These are phyloP conservation scores for Harrya chromipes DNA, from an alignment of 768 basidiomycete genomes.

Conservation along the genomic window DNA sequence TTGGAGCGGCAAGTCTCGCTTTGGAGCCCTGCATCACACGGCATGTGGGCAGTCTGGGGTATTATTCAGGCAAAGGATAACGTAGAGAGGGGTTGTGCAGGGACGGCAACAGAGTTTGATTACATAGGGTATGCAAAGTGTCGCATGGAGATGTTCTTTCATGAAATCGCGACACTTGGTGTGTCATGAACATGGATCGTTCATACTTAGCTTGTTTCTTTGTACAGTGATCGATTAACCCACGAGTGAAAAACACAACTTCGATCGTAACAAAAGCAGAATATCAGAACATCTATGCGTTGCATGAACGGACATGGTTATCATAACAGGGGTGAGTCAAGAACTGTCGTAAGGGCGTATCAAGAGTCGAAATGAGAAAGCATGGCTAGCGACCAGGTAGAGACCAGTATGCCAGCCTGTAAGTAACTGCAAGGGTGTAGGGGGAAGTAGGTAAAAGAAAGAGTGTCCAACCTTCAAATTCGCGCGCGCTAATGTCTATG, in stretches of 20 bases:
- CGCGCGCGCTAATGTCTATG: slow-evolving; percentile 3
- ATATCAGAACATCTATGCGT: slow-evolving; percentile 20
- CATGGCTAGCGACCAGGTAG: slow-evolving; percentile 9
- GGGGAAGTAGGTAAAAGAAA: slow-evolving; percentile 17
- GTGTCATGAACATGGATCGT: slow-evolving; percentile 13
- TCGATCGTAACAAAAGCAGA: slow-evolving; percentile 49
- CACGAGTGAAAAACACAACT: slow-evolving; percentile 31
- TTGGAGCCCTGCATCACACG: slow-evolving; percentile 92
- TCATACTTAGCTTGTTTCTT: background rate
- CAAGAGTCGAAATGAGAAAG: slow-evolving; percentile 23
- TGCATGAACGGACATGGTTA: slow-evolving; percentile 37
- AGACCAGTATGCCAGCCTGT: slow-evolving; percentile 7
- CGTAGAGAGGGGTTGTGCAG: slow-evolving; percentile 47
- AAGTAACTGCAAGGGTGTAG: slow-evolving; percentile 2
- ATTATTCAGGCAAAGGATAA: slow-evolving; percentile 85
- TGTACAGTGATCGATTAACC: background rate
- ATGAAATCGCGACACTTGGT: slow-evolving; percentile 49
- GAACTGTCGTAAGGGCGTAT: slow-evolving; percentile 31
- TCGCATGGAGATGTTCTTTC: slow-evolving; percentile 62
- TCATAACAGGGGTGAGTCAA: slow-evolving; percentile 37
- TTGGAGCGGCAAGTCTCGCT: slow-evolving; percentile 77
- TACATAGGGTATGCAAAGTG: slow-evolving; percentile 79
- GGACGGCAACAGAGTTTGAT: slow-evolving; percentile 75
- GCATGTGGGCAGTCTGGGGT: slow-evolving; percentile 94
- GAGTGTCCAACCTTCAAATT: slow-evolving; percentile 42